Conservation (phyloP, 352 stramenopile genomes). For the Phytophthora multivora region DNA sequence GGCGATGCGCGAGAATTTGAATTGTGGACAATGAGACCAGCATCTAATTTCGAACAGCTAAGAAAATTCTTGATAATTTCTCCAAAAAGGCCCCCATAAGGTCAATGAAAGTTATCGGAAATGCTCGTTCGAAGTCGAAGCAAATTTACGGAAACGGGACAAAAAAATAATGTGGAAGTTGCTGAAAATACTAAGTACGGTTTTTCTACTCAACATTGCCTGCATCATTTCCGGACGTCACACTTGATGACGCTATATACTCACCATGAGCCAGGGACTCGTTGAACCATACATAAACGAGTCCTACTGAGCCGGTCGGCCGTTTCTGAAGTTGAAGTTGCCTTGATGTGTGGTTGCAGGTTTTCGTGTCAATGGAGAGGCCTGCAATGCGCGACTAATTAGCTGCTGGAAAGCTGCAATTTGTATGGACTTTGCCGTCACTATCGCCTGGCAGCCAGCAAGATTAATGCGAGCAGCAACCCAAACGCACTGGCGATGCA, state of each 20-base stretch:
- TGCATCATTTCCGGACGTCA: neutral
- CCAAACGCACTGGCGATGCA: conserved; percentile 9
- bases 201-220: too few species aligned
- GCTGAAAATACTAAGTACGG: too few species aligned
- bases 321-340: conserved; percentile 13
- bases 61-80: too few species aligned
- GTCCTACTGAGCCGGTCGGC: neutral
- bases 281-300: neutral
- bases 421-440: neutral
- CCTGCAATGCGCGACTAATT: neutral
- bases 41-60: too few species aligned
- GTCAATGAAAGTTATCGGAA: neutral
- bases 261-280: conserved; percentile 1
- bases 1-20: neutral
- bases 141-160: too few species aligned
- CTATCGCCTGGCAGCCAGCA: conserved; percentile 2
- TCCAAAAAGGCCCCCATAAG: neutral
- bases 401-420: neutral
- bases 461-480: conserved; percentile 2
- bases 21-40: neutral
- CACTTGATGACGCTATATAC: neutral
- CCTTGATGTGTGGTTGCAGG: conserved; percentile 16
- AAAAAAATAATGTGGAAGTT: too few species aligned
- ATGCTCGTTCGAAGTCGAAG: too few species aligned
- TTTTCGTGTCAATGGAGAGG: neutral